Evolutionary conservation across 2,329 filamentous ascomycete genomes (phyloP), one percentile per base, ranked within the genome.

Genomic region (Aspergillus eucalypticola): DNA sequence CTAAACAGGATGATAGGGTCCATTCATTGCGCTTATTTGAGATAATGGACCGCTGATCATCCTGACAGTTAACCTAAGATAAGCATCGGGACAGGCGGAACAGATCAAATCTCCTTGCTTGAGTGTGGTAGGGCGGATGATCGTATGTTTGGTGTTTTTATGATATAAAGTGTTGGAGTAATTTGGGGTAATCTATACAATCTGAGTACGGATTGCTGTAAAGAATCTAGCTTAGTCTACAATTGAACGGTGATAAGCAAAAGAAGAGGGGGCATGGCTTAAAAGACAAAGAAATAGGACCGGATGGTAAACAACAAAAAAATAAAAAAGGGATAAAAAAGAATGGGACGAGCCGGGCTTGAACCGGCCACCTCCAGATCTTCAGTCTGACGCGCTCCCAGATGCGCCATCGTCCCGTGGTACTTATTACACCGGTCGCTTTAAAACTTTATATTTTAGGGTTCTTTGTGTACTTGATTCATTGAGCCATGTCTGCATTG

Each of bases 331-430:
- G n/a, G 17, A 27, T 1, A 29, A 19, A 39, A 39, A 21, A 44
- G 46, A 46, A 35, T 55, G 53, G 53, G 53, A 55, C 53, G 53
- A 55, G 53, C 53, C 53, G 53, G 52, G 52, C 52, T 54, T 54
- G 52, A 54, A 54, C 52, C 52, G 52, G 52, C 52, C 52, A 54
- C 52, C 52, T 54, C 25, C 52, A 54, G 52, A 54, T 54, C 52
- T 54, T 54, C 52, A 54, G 52, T 54, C 52, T 54, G 52, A 54
- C 52, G 52, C 52, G 52, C 52, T 54, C 52, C 52, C 52, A 54
- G 52, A 54, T 54, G 52, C 52, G 52, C 52, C 52, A 54, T 54
- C 52, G 53, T 55, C 53, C 53, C 53, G 11, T 29, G 15, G 17
- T 55, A 46, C 35, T 29, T 55, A 25, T 21, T 11, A 6, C 5